phyloP scores from a whole-genome alignment of 306 rosid genomes.

The Lathyrus sativus region DNA sequence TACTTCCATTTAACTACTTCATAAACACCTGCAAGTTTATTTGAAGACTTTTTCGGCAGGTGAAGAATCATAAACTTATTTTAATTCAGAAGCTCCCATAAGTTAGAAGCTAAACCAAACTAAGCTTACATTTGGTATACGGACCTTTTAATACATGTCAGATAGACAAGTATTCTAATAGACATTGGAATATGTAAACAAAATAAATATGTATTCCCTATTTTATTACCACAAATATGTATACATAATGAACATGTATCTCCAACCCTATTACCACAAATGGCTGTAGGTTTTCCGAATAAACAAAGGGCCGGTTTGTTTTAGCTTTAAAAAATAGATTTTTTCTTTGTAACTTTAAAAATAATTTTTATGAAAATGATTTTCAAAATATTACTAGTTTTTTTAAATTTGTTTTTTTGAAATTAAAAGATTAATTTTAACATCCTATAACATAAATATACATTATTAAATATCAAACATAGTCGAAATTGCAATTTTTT shows the following conservation, averaged over 20 bases:
- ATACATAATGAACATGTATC: conserved; percentile 21
- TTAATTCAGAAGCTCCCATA: conserved; percentile 15
- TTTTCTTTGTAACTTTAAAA: no score
- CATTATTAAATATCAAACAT: no score
- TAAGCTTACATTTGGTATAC: conserved; percentile 12
- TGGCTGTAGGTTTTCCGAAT: conserved; percentile 3
- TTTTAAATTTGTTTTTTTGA: no score
- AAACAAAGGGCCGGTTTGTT: no score
- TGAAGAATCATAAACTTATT: neutral
- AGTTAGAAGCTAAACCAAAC: neutral
- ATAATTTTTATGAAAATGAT: no score
- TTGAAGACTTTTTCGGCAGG: neutral
- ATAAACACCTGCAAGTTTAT: neutral
- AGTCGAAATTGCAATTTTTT: no score
- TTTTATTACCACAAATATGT: conserved; percentile 17
- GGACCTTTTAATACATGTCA: neutral
- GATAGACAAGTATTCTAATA: neutral
- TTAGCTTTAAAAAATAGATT: no score
- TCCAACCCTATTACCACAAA: conserved; percentile 24
- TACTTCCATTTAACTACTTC: neutral
- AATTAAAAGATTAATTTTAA: no score
- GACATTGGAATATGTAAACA: conserved; percentile 1
- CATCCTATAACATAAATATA: no score
- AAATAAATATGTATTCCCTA: conserved; percentile 25
- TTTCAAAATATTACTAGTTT: no score